A percentile compares a stretch with the other conserved stretches of the same genome.
These are phyloP conservation scores for Pachysandra terminalis DNA, from an alignment of 164 flowering plant genomes.

Conservation along the genomic window DNA sequence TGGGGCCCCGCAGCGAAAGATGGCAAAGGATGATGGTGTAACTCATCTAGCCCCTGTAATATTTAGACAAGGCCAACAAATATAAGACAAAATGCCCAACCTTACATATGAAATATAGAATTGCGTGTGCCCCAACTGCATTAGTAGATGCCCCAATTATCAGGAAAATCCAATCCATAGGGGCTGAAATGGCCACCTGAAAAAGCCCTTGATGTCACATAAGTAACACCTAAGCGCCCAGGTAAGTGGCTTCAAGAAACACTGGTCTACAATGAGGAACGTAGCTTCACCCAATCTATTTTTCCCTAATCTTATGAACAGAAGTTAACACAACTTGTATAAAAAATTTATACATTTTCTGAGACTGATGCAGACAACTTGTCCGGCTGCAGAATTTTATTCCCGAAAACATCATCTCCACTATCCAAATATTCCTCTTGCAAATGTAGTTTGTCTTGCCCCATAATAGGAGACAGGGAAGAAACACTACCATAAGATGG, in stretches of 20 bases:
- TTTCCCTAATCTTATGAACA: not conserved
- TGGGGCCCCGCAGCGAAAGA: constrained; percentile 18
- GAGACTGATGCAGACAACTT: constrained; percentile 13
- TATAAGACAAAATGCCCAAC: not conserved
- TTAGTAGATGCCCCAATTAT: not conserved
- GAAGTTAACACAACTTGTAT: not conserved
- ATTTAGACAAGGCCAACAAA: not conserved
- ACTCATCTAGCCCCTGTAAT: constrained; percentile 24
- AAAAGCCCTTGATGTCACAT: too few species aligned
- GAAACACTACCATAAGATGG: constrained; percentile 19
- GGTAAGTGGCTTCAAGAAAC: too few species aligned
- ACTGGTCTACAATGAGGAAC: too few species aligned
- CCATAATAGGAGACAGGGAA: constrained; percentile 17
- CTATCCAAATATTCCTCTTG: constrained; percentile 22
- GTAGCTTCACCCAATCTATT: not conserved
- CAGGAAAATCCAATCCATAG: not conserved
- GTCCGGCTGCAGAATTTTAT: constrained; percentile 13
- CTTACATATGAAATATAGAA: not conserved
- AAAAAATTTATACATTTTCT: constrained; percentile 5
- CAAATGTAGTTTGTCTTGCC: constrained; percentile 21
- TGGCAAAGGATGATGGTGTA: constrained; percentile 10
- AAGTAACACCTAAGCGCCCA: not conserved
- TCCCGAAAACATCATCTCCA: constrained; percentile 11
- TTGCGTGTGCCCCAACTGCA: too few species aligned
- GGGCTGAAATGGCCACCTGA: too few species aligned